phyloP scores from a whole-genome alignment of 176 grass and related monocot genomes.

The Eleusine coracana region DNA sequence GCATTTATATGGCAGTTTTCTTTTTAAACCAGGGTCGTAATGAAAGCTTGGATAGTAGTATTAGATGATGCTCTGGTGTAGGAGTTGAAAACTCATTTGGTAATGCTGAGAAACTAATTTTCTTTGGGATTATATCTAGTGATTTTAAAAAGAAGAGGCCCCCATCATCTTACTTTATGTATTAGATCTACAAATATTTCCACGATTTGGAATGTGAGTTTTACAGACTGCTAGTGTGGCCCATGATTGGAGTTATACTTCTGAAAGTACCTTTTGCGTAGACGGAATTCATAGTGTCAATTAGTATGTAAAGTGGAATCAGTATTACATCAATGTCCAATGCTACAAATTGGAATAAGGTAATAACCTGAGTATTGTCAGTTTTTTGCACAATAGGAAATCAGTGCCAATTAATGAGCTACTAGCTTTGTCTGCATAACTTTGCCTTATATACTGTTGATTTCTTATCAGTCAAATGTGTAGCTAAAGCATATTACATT shows the following conservation, averaged over 20 bases:
- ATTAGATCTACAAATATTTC: slow-evolving; percentile 2
- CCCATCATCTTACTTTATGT: background rate
- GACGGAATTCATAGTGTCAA: background rate
- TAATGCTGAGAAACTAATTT: slow-evolving; percentile 13
- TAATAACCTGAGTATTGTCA: background rate
- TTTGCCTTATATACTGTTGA: background rate
- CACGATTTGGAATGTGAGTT: background rate
- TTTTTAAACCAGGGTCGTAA: background rate
- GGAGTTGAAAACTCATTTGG: background rate
- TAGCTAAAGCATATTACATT: slow-evolving; percentile 23
- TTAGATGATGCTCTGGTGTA: background rate
- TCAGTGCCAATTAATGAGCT: background rate
- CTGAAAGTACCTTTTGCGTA: slow-evolving; percentile 4
- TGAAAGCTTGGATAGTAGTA: background rate
- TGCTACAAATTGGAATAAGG: background rate
- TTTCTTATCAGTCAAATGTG: background rate
- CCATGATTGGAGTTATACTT: background rate
- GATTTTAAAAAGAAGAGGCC: background rate
- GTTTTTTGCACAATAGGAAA: background rate
- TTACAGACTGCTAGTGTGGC: slow-evolving; percentile 9
- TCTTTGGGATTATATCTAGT: slow-evolving; percentile 1
- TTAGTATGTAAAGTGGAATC: slow-evolving; percentile 3
- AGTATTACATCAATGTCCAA: background rate
- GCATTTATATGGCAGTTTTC: background rate
- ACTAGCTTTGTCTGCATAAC: background rate